Evolutionary conservation across 805 yeast genomes (phyloP).

Genomic region (Yarrowia sp.): DNA sequence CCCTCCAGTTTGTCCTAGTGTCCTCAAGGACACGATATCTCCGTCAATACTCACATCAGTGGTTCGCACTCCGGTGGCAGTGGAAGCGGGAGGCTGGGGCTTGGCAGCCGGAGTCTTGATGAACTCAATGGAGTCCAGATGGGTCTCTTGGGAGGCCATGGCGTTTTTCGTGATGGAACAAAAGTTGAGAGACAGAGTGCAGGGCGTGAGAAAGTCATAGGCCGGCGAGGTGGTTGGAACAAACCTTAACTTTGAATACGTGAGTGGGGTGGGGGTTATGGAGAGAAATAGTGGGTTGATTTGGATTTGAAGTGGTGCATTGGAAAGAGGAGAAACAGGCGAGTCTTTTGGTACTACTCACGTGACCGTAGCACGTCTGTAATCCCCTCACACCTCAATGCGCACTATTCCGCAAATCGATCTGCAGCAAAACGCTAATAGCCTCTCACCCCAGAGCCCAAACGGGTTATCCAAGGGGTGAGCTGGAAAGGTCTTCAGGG

Average conservation of each 20-base stretch:
- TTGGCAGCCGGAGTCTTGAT: conserved; percentile 58
- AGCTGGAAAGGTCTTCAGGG: background rate
- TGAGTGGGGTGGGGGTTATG: background rate
- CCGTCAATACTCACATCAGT: conserved; percentile 37
- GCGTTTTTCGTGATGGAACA: background rate
- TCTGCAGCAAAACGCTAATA: conserved; percentile 1
- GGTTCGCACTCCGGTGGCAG: conserved; percentile 52
- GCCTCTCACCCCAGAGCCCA: conserved; percentile 1
- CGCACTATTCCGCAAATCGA: conserved; percentile 16
- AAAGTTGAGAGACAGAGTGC: no score
- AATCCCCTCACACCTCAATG: background rate
- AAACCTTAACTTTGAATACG: background rate
- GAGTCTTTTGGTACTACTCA: no score
- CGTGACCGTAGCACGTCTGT: no score
- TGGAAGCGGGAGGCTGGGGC: conserved; percentile 44
- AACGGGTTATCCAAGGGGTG: no score
- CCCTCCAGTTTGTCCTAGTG: no score
- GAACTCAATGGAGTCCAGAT: conserved; percentile 44
- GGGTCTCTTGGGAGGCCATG: conserved; percentile 25
- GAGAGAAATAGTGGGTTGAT: background rate
- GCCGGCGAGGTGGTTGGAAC: background rate
- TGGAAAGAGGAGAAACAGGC: no score
- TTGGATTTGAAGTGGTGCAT: background rate
- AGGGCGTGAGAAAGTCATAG: background rate
- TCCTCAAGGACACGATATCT: no score